Conservation (phyloP, 106 monocot species). For the Acorus calamus region DNA sequence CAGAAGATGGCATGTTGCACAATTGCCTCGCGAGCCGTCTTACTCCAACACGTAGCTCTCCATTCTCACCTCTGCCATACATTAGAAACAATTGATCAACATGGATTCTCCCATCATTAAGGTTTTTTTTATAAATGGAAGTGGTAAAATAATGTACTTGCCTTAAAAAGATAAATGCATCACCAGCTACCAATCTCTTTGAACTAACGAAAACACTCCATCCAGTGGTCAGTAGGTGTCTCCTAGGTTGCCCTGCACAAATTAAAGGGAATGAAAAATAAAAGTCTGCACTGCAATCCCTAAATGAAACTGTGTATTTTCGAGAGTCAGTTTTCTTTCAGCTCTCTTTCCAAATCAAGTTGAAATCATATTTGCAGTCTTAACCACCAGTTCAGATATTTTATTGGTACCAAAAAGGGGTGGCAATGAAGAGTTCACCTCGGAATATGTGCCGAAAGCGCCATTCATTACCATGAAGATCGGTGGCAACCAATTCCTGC, state of each 20-base stretch:
- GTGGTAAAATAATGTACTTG: background rate
- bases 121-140: too few species aligned
- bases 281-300: too few species aligned
- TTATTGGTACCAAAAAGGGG: too few species aligned
- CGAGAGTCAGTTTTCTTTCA: too few species aligned
- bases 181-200: constrained; percentile 67
- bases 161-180: constrained; percentile 86
- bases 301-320: too few species aligned
- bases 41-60: constrained; percentile 72
- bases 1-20: constrained; percentile 75
- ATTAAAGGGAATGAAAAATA: background rate
- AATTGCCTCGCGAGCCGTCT: constrained; percentile 63
- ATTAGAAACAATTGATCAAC: background rate
- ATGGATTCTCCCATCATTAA: too few species aligned
- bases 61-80: constrained; percentile 60
- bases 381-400: too few species aligned
- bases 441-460: constrained; percentile 94
- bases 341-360: too few species aligned
- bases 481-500: constrained; percentile 85
- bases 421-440: constrained; percentile 27
- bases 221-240: constrained; percentile 72
- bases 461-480: constrained; percentile 86
- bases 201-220: constrained; percentile 89
- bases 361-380: too few species aligned
- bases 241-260: constrained; percentile 67